Evolutionary conservation across 768 basidiomycete genomes (phyloP), one percentile per base, ranked within the genome.

Genomic region (Sporobolomyces phaffii): DNA sequence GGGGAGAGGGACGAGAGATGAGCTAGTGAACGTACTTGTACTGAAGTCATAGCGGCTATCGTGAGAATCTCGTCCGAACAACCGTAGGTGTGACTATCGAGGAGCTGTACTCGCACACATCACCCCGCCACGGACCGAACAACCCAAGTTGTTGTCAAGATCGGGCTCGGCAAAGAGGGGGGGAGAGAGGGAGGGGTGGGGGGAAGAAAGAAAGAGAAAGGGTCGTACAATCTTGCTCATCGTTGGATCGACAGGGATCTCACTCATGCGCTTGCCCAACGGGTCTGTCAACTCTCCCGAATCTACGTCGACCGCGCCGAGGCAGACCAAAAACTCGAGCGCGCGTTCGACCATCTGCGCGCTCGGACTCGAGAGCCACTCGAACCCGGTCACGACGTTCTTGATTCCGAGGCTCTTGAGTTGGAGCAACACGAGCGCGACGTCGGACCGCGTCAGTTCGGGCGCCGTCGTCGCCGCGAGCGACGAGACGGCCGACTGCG

Each of bases 51-150:
- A 0, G 96, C 92, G 8, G 91, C 89, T 60, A 99, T 96, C 0
- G 92, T 91, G 59, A 99, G 80, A 53, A 96, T 89, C 75, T 99
- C 96, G 73, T 97, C 91, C 4, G 94, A 91, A 71, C 96, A 99
- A 72, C 83, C 83, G 77, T 87, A 88, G 6, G 88, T 86, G 73
- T 87, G 86, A 24, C 92, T 94, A 63, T 81, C 84, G 71, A 98
- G 89, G 5, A 99, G 77, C 94, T 99, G 67, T 0, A 9, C n/a
- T n/a, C n/a, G n/a, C n/a, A n/a, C n/a, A n/a, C n/a, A n/a, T n/a
- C n/a, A n/a, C n/a, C n/a, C n/a, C n/a, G 8, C 8, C 14, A 22
- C 5, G 26, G 26, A 18, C 1, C 3, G 47, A 17, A 40, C 29
- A 10, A 9, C n/a, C 17, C n/a, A 31, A n/a, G n/a, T n/a, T n/a